Percentiles rank a stretch among this genome's conserved stretches.
phyloP scores from a whole-genome alignment of 2,329 filamentous ascomycete species.

The Claviceps pusilla region DNA sequence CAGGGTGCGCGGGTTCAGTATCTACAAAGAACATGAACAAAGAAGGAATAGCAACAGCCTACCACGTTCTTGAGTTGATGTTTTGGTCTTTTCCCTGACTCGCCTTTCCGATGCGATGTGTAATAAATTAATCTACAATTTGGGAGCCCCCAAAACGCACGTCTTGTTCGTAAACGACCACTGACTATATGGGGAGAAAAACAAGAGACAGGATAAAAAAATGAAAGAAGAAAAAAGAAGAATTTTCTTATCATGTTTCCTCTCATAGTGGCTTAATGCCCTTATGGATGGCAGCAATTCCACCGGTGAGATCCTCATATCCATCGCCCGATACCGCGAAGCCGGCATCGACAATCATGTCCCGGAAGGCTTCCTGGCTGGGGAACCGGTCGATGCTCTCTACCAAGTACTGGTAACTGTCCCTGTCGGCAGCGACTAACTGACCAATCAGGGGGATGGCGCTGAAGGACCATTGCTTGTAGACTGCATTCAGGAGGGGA shows the following conservation, averaged over 20 bases:
- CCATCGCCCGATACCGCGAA: slow-evolving; percentile 71
- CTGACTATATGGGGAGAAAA: not conserved
- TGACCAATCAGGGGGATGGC: slow-evolving; percentile 93
- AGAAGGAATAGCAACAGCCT: too few species aligned
- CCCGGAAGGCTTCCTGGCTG: slow-evolving; percentile 65
- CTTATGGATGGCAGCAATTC: slow-evolving; percentile 92
- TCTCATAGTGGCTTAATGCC: slow-evolving; percentile 61
- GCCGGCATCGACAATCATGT: slow-evolving; percentile 70
- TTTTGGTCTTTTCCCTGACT: slow-evolving; percentile 9
- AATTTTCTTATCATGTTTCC: not conserved
- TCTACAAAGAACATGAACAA: not conserved
- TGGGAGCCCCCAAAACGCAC: not conserved
- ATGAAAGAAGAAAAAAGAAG: not conserved
- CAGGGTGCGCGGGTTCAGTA: not conserved
- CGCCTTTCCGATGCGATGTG: slow-evolving; percentile 3
- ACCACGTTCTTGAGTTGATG: not conserved
- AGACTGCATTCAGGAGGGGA: slow-evolving; percentile 64
- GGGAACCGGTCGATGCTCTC: slow-evolving; percentile 96
- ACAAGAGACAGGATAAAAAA: not conserved
- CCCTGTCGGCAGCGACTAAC: slow-evolving; percentile 80
- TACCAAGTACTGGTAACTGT: slow-evolving; percentile 95
- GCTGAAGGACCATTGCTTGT: slow-evolving; percentile 91
- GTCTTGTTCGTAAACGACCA: not conserved
- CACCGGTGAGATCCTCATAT: slow-evolving; percentile 82
- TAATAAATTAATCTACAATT: not conserved